Evolutionary conservation across 2,329 filamentous ascomycete genomes (phyloP).

Genomic region (Fusarium sp.): DNA sequence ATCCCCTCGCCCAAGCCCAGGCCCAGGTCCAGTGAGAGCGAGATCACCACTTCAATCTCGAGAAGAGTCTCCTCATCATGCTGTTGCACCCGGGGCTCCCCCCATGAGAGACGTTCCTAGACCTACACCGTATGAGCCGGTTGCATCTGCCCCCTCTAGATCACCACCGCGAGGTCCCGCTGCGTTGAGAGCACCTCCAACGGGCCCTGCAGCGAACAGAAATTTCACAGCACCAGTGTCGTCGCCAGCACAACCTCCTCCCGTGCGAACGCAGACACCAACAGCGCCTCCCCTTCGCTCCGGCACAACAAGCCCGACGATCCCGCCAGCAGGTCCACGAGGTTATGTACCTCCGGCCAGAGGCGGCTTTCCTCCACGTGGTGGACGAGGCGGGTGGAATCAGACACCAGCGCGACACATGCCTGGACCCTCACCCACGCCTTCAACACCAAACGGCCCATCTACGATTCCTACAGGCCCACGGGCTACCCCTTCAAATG

Average conservation of each 20-base stretch:
- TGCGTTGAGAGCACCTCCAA: constrained; percentile 62
- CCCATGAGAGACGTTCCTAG: constrained; percentile 44
- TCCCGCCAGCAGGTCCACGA: constrained; percentile 65
- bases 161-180: constrained; percentile 68
- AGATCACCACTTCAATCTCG: constrained; percentile 59
- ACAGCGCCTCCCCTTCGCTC: constrained; percentile 47
- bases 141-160: constrained; percentile 43
- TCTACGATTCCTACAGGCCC: constrained; percentile 61
- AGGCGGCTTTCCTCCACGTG: constrained; percentile 57
- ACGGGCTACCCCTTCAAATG: constrained; percentile 48
- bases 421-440: constrained; percentile 49
- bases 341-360: constrained; percentile 61
- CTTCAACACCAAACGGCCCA: constrained; percentile 53
- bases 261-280: constrained; percentile 49
- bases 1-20: constrained; percentile 60
- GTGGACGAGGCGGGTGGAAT: constrained; percentile 59
- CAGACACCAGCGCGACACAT: constrained; percentile 48
- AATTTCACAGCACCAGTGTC: constrained; percentile 52
- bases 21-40: constrained; percentile 53
- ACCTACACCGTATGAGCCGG: constrained; percentile 42
- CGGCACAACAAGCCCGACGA: constrained; percentile 58
- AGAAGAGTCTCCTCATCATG: constrained; percentile 50
- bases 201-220: constrained; percentile 52
- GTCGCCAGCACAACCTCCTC: constrained; percentile 48
- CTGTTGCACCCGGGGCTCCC: constrained; percentile 32